These are phyloP conservation scores for Ajuga chamaepitys DNA, from an alignment of 257 asterid genomes.

Conservation along the genomic window DNA sequence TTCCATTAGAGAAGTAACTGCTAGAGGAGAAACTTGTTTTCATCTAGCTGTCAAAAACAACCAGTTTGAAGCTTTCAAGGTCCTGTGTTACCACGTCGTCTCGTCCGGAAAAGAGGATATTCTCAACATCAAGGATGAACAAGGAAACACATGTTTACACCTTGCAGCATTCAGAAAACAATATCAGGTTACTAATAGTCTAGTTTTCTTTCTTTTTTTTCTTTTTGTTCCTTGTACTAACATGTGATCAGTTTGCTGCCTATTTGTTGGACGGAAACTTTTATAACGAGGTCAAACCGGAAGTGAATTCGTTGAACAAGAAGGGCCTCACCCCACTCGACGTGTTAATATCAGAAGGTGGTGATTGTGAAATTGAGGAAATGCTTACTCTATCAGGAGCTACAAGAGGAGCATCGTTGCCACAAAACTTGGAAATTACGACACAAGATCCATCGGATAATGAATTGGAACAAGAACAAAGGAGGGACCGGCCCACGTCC, in stretches of 20 bases:
- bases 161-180: conserved; percentile 39
- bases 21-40: conserved; percentile 30
- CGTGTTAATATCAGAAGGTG: conserved; percentile 23
- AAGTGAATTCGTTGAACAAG: conserved; percentile 37
- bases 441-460: not conserved
- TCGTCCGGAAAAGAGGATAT: conserved; percentile 5
- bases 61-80: conserved; percentile 17
- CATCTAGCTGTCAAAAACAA: conserved; percentile 29
- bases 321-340: conserved; percentile 42
- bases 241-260: conserved; percentile 27
- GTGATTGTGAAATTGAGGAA: conserved; percentile 36
- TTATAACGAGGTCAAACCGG: conserved; percentile 20
- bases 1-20: conserved; percentile 22
- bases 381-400: conserved; percentile 32
- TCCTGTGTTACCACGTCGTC: conserved; percentile 10
- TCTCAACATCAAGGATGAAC: conserved; percentile 25
- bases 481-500: not conserved
- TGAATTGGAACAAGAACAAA: not conserved
- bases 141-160: conserved; percentile 48
- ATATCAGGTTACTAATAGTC: conserved; percentile 28
- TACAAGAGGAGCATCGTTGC: not conserved
- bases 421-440: not conserved
- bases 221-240: no score
- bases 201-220: not conserved
- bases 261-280: no score